phyloP scores from a whole-genome alignment of 2,329 filamentous ascomycete genomes.

The Grosmannia serpens region DNA sequence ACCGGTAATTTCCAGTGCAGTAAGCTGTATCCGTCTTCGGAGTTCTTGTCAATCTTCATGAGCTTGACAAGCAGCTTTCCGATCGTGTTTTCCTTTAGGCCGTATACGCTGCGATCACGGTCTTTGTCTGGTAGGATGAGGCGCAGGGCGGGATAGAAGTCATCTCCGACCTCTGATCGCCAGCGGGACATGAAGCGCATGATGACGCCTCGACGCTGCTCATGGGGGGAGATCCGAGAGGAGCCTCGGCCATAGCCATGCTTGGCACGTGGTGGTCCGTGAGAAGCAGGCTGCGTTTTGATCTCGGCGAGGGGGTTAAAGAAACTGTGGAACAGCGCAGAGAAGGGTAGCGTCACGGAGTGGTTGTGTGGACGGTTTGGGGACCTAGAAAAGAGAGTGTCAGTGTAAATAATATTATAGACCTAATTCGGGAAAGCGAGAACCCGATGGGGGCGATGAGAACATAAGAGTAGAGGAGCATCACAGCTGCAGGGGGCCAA shows the following conservation, averaged over 20 bases:
- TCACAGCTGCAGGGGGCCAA: neutral
- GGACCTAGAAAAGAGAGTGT: conserved; percentile 41
- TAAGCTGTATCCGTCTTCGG: conserved; percentile 75
- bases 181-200: conserved; percentile 77
- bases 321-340: conserved; percentile 61
- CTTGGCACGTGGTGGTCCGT: conserved; percentile 42
- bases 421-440: too few species aligned
- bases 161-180: conserved; percentile 77
- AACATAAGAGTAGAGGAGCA: neutral
- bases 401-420: neutral
- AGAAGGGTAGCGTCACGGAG: conserved; percentile 69
- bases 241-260: conserved; percentile 41
- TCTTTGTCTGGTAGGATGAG: conserved; percentile 91
- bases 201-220: conserved; percentile 70
- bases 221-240: conserved; percentile 55
- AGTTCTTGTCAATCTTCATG: conserved; percentile 83
- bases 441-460: too few species aligned
- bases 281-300: conserved; percentile 59
- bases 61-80: conserved; percentile 85
- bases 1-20: conserved; percentile 89
- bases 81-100: conserved; percentile 84
- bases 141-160: conserved; percentile 87
- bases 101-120: conserved; percentile 82
- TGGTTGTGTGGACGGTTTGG: conserved; percentile 75
- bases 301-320: conserved; percentile 75